Conservation (phyloP, 768 basidiomycete genomes). For the Cyathus striatus region DNA sequence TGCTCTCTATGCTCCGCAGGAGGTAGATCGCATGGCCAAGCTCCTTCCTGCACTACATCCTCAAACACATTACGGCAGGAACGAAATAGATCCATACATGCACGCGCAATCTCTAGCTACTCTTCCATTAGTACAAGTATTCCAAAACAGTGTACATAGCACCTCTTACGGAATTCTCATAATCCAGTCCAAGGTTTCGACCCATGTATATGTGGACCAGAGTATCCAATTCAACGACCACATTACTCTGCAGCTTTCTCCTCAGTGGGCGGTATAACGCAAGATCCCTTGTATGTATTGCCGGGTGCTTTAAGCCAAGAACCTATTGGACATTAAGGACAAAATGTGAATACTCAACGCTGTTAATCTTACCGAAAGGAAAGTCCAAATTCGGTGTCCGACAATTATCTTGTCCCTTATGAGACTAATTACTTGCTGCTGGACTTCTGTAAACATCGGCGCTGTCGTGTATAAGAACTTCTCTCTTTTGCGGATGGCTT, state of each 20-base stretch:
- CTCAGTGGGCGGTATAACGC: conserved; percentile 48
- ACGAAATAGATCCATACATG: conserved; percentile 48
- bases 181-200: conserved; percentile 32
- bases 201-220: conserved; percentile 44
- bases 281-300: conserved; percentile 48
- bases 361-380: conserved; percentile 38
- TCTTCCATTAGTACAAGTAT: too few species aligned
- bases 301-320: conserved; percentile 44
- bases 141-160: conserved; percentile 5
- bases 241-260: conserved; percentile 30
- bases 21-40: conserved; percentile 49
- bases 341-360: conserved; percentile 15
- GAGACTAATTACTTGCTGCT: conserved; percentile 33
- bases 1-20: conserved; percentile 26
- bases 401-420: conserved; percentile 44
- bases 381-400: conserved; percentile 52
- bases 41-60: conserved; percentile 31
- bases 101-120: conserved; percentile 45
- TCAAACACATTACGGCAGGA: conserved; percentile 48
- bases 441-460: conserved; percentile 44
- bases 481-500: conserved; percentile 7
- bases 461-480: conserved; percentile 20
- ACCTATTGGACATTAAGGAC: conserved; percentile 25
- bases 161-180: conserved; percentile 43
- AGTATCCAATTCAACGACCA: conserved; percentile 30